Conservation (phyloP, 768 basidiomycete genomes). For the Tricholoma flavovirens region DNA sequence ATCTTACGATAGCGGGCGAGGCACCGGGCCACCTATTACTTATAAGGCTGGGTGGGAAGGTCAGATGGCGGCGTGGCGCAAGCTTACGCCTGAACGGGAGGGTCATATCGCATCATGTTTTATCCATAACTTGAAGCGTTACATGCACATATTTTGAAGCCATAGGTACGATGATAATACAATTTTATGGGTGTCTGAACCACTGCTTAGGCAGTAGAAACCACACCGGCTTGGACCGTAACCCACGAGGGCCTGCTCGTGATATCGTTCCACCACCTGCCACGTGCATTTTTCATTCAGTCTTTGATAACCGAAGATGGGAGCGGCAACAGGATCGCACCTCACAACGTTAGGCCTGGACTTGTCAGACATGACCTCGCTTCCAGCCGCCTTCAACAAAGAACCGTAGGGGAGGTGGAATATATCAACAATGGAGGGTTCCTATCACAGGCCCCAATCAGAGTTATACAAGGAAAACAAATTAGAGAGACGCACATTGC, state of each 20-base stretch:
- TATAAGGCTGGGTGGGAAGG: too few species aligned
- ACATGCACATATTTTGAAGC: too few species aligned
- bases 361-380: slow-evolving; percentile 16
- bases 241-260: not conserved
- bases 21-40: too few species aligned
- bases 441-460: slow-evolving; percentile 14
- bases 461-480: not conserved
- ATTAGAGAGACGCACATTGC: slow-evolving; percentile 29
- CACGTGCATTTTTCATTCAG: not conserved
- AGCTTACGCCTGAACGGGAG: too few species aligned
- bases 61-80: too few species aligned
- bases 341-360: slow-evolving; percentile 36
- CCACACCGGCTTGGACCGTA: not conserved
- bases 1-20: too few species aligned
- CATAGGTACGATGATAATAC: too few species aligned
- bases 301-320: not conserved
- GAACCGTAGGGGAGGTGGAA: slow-evolving; percentile 33
- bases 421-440: slow-evolving; percentile 33
- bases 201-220: not conserved
- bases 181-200: too few species aligned
- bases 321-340: slow-evolving; percentile 12
- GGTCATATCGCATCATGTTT: too few species aligned
- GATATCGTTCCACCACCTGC: slow-evolving; percentile 1
- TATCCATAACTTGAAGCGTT: too few species aligned
- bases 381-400: slow-evolving; percentile 12